Conservation (phyloP, 352 stramenopile species). For the Poterioochromonas sp. region DNA sequence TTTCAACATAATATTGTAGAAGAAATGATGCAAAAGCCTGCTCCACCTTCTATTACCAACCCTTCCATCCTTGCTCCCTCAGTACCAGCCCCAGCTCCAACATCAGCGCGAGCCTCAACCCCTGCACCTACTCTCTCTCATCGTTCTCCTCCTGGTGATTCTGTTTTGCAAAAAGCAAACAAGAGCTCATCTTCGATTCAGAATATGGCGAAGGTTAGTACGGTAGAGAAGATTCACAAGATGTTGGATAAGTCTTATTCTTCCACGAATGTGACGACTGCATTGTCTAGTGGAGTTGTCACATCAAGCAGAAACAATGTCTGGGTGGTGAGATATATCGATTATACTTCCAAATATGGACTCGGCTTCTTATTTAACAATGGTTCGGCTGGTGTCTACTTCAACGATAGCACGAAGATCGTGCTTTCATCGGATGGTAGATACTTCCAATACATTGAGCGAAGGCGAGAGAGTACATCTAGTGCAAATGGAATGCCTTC, state of each 20-base stretch:
- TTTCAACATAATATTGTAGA: too few relatives aligned
- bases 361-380: slow-evolving; percentile 94
- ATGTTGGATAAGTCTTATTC: slow-evolving; percentile 47
- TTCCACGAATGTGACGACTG: neutral
- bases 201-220: slow-evolving; percentile 37
- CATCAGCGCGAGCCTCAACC: too few relatives aligned
- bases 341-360: slow-evolving; percentile 98
- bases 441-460: slow-evolving; percentile 89
- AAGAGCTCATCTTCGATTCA: too few relatives aligned
- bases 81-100: too few relatives aligned
- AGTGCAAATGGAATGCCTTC: too few relatives aligned
- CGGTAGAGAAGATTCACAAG: slow-evolving; percentile 54
- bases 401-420: slow-evolving; percentile 97
- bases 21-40: too few relatives aligned
- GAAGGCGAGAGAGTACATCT: slow-evolving; percentile 44
- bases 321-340: slow-evolving; percentile 92
- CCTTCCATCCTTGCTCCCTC: too few relatives aligned
- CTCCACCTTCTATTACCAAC: too few relatives aligned
- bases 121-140: too few relatives aligned
- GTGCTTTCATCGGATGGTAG: slow-evolving; percentile 72
- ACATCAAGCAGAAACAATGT: slow-evolving; percentile 45
- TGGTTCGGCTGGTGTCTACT: slow-evolving; percentile 88
- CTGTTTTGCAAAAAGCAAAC: too few relatives aligned
- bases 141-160: too few relatives aligned
- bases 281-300: neutral